phyloP scores from a whole-genome alignment of 495 filamentous ascomycete genomes.

The Penicillium robsamsonii region DNA sequence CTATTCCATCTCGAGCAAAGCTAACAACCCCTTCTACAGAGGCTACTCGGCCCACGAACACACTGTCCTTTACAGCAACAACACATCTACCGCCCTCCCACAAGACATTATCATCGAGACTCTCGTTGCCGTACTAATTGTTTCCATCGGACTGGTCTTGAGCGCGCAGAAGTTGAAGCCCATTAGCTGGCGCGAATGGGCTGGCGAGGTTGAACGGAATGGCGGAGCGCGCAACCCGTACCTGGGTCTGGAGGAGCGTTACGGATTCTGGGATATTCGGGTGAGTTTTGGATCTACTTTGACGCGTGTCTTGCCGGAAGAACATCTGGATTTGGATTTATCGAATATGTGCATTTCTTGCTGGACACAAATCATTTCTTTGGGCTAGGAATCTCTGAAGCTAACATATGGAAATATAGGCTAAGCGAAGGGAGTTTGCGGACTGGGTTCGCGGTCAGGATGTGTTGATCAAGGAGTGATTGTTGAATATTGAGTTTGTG shows the following conservation, averaged over 20 bases:
- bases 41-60: slow-evolving; percentile 88
- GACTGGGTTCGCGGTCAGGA: slow-evolving; percentile 61
- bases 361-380: background rate
- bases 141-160: slow-evolving; percentile 69
- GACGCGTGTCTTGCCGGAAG: slow-evolving; percentile 29
- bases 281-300: slow-evolving; percentile 50
- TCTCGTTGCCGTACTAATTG: slow-evolving; percentile 59
- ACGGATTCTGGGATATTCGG: slow-evolving; percentile 67
- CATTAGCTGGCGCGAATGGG: slow-evolving; percentile 80
- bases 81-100: slow-evolving; percentile 57
- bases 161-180: slow-evolving; percentile 68
- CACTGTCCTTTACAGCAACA: slow-evolving; percentile 62
- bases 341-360: slow-evolving; percentile 1
- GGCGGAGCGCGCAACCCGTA: slow-evolving; percentile 52
- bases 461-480: slow-evolving; percentile 26
- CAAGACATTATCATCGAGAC: slow-evolving; percentile 68
- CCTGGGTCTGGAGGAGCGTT: slow-evolving; percentile 54
- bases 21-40: slow-evolving; percentile 39
- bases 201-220: slow-evolving; percentile 75
- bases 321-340: background rate
- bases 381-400: background rate
- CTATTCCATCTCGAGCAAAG: slow-evolving; percentile 1
- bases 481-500: slow-evolving; percentile 2
- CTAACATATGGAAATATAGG: slow-evolving; percentile 43
- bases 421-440: slow-evolving; percentile 72